Evolutionary conservation across 176 grass and related monocot species (phyloP), one percentile per base, ranked within the genome.

Genomic region (Avena insularis): DNA sequence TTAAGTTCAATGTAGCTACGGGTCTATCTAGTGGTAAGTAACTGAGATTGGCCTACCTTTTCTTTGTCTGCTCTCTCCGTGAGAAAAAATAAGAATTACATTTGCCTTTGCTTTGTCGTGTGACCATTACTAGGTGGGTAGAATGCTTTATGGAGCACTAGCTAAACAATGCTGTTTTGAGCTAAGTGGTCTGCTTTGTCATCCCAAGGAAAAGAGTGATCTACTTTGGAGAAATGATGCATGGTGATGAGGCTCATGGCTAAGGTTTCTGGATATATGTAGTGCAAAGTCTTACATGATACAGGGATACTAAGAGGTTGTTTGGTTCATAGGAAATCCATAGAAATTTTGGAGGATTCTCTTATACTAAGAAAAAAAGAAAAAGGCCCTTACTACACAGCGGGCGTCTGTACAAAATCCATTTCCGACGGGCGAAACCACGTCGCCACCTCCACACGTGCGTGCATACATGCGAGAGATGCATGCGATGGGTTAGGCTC

Each of bases 101-200:
- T 62, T 2, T 70, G 21, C 58, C 38, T 45, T 29, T 77, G 83
- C 71, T 31, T 60, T 19, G 84, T 29, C 9, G 72, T 12, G 46
- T 46, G 70, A 57, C 74, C 27, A 74, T 80, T 90, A 1, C 51
- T 54, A 76, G 69, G 83, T 90, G 71, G 71, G 71, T 82, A 86
- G 61, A 53, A 43, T 62, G 79, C 88, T 90, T 90, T 90, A 54
- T 17, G 38, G 62, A 72, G 79, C 84, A 86, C 79, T 29, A 13
- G 72, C 21, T 86, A 82, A 90, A 70, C 71, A 77, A 77, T 82
- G 71, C 20, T 76, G 48, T n/a, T 19, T 66, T 59, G 27, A 70
- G 23, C 48, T 58, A 49, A 49, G 69, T 75, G 36, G 20, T 77
- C 60, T 27, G 3, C 88, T 85, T 86, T 82, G 9, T 20, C 23